These are phyloP conservation scores for Panaeolus cyanescens DNA, from an alignment of 768 basidiomycete genomes.

Conservation along the genomic window DNA sequence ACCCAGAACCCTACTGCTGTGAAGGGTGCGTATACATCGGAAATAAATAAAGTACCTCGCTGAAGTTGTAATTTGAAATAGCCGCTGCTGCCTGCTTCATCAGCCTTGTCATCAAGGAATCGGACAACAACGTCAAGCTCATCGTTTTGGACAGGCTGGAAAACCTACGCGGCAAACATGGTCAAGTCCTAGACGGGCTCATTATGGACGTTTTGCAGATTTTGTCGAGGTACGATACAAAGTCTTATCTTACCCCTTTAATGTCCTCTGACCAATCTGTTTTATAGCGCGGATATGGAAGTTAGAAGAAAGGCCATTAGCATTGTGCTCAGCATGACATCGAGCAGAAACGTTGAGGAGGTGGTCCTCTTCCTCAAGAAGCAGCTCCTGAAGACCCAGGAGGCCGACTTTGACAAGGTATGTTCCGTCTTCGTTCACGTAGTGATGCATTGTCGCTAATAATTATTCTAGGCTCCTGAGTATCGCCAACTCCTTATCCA, in stretches of 20 bases:
- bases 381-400: slow-evolving; percentile 92
- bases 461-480: slow-evolving; percentile 76
- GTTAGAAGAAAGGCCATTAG: slow-evolving; percentile 90
- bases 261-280: not conserved
- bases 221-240: slow-evolving; percentile 60
- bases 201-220: slow-evolving; percentile 97
- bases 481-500: slow-evolving; percentile 97
- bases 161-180: slow-evolving; percentile 78
- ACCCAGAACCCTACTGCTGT: slow-evolving; percentile 96
- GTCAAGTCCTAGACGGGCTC: slow-evolving; percentile 83
- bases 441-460: not conserved
- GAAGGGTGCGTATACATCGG: slow-evolving; percentile 61
- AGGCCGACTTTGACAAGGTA: slow-evolving; percentile 92
- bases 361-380: slow-evolving; percentile 97
- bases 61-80: slow-evolving; percentile 25
- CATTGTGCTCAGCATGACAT: slow-evolving; percentile 91
- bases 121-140: slow-evolving; percentile 98
- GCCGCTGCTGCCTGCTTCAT: slow-evolving; percentile 90
- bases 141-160: slow-evolving; percentile 95
- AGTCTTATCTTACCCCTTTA: not conserved
- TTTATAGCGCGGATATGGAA: slow-evolving; percentile 86
- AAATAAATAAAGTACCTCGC: not conserved
- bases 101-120: slow-evolving; percentile 89
- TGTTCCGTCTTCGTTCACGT: not conserved
- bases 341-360: slow-evolving; percentile 94